Evolutionary conservation across 306 rosid genomes (phyloP).

Genomic region (Gillenia trifoliata): DNA sequence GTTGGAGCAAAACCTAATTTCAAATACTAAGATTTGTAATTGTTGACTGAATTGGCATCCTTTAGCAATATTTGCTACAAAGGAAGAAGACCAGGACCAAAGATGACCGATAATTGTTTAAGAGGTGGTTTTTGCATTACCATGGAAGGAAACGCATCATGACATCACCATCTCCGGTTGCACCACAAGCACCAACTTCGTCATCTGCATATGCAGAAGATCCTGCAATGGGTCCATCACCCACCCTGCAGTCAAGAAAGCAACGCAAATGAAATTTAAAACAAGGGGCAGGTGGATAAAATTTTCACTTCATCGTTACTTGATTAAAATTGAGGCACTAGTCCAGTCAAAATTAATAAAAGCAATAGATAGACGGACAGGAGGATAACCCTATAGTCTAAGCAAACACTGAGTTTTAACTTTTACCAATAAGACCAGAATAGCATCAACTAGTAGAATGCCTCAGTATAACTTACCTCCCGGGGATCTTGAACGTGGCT

Average conservation of each 20-base stretch:
- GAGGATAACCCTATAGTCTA: background rate
- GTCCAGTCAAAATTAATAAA: background rate
- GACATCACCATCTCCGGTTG: slow-evolving; percentile 90
- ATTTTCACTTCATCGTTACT: background rate
- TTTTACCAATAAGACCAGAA: background rate
- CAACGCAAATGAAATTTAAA: background rate
- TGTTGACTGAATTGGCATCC: background rate
- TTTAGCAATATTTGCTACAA: background rate
- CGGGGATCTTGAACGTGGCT: slow-evolving; percentile 92
- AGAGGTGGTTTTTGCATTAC: slow-evolving; percentile 29
- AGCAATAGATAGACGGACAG: background rate
- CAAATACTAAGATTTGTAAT: background rate
- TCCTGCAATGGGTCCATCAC: slow-evolving; percentile 89
- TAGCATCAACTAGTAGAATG: no score
- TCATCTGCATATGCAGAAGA: slow-evolving; percentile 77
- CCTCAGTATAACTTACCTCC: slow-evolving; percentile 67
- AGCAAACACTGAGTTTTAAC: no score
- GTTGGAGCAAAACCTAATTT: background rate
- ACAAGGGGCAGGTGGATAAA: background rate
- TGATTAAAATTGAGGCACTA: background rate
- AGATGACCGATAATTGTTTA: background rate
- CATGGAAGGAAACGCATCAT: slow-evolving; percentile 98
- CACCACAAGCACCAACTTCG: slow-evolving; percentile 91
- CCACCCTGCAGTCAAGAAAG: slow-evolving; percentile 58
- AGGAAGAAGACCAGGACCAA: background rate